Evolutionary conservation across 208 protist genomes (phyloP).

Genomic region (Wallacemonas sp.): DNA sequence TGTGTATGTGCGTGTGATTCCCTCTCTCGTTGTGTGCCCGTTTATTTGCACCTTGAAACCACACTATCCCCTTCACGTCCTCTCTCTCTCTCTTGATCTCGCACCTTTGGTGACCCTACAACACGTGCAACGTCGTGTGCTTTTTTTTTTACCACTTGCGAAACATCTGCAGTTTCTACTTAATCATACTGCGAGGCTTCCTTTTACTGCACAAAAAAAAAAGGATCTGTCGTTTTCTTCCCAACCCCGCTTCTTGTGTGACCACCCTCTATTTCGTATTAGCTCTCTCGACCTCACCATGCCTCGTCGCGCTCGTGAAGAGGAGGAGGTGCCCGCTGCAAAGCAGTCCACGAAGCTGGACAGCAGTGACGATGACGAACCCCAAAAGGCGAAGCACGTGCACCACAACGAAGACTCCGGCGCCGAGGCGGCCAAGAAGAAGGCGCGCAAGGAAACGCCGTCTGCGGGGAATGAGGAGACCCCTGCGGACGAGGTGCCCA

Average conservation of each 20-base stretch:
- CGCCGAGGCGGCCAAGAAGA: slow-evolving; percentile 14
- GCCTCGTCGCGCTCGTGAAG: slow-evolving; percentile 34
- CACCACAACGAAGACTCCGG: slow-evolving; percentile 3
- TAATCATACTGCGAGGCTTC: not conserved
- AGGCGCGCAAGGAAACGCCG: slow-evolving; percentile 21
- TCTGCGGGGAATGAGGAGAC: slow-evolving; percentile 12
- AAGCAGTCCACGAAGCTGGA: slow-evolving; percentile 24
- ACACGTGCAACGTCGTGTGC: no score
- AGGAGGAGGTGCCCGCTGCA: slow-evolving; percentile 26
- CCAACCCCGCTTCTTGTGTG: no score
- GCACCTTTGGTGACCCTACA: no score
- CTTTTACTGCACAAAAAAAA: slow-evolving; percentile 15
- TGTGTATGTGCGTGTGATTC: no score
- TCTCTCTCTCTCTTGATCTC: no score
- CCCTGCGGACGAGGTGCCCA: slow-evolving; percentile 40
- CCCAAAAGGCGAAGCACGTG: slow-evolving; percentile 30
- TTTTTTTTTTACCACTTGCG: slow-evolving; percentile 12
- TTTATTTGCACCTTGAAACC: no score
- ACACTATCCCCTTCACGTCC: no score
- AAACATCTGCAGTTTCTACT: no score
- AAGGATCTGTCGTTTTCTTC: no score
- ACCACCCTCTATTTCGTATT: no score
- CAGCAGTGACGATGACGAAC: slow-evolving; percentile 39
- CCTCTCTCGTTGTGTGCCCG: no score
- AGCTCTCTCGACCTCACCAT: slow-evolving; percentile 12